These are phyloP conservation scores for Zalaria obscura DNA, from an alignment of 2,329 filamentous ascomycete species.

Conservation along the genomic window DNA sequence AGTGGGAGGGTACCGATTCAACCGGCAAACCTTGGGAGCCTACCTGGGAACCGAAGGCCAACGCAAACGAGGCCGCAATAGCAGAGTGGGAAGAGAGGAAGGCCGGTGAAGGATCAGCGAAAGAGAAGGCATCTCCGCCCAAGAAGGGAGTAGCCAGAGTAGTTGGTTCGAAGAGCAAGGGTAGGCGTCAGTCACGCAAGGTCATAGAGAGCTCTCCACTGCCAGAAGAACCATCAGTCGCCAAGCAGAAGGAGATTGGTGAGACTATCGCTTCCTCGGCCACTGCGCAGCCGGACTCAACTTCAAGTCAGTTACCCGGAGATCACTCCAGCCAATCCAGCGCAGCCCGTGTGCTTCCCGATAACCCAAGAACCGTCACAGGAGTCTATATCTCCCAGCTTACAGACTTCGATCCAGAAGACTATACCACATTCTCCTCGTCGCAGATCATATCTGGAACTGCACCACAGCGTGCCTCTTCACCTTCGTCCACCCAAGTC, in stretches of 20 bases:
- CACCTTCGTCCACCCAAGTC: background rate
- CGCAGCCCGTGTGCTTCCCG: background rate
- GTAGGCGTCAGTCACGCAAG: slow-evolving; percentile 2
- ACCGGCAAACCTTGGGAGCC: slow-evolving; percentile 35
- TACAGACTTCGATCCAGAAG: slow-evolving; percentile 1
- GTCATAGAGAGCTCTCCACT: slow-evolving; percentile 10
- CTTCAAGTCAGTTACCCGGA: background rate
- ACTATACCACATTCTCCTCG: slow-evolving; percentile 4
- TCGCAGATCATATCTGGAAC: slow-evolving; percentile 7
- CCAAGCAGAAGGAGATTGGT: background rate
- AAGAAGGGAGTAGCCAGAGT: background rate
- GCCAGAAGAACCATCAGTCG: background rate
- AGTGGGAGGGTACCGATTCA: slow-evolving; percentile 40
- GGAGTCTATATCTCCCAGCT: slow-evolving; percentile 1
- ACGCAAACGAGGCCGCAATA: slow-evolving; percentile 21
- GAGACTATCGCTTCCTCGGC: too few relatives aligned
- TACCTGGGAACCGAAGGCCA: slow-evolving; percentile 35
- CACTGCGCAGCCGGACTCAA: background rate
- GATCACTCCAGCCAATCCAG: background rate
- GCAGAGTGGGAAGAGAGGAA: slow-evolving; percentile 18
- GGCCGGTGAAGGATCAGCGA: slow-evolving; percentile 1
- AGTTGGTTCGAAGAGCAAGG: background rate
- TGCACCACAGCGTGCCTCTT: background rate
- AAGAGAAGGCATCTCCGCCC: background rate
- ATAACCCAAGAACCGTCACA: background rate